These are phyloP conservation scores for Antitrichia curtipendula DNA, from an alignment of 225 moss, liverwort and hornwort species.

Conservation along the genomic window DNA sequence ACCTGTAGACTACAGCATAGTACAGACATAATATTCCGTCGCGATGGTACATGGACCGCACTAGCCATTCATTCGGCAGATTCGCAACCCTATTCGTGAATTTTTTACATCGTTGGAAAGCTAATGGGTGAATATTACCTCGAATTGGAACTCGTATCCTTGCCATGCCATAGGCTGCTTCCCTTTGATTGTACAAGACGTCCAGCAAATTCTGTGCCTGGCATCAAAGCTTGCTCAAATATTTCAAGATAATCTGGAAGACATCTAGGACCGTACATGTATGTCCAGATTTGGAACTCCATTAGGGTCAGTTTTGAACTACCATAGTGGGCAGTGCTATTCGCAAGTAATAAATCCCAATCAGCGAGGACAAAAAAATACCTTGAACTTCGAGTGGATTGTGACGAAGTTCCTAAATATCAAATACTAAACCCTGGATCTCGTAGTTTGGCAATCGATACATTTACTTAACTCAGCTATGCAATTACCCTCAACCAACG, in stretches of 20 bases:
- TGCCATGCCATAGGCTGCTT: conserved; percentile 3
- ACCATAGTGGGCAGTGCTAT: not conserved
- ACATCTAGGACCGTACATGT: not conserved
- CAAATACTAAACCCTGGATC: not conserved
- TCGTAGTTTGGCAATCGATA: not conserved
- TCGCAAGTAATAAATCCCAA: too few relatives aligned
- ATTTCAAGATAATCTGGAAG: not conserved
- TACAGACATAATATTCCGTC: too few relatives aligned
- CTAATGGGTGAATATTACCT: not conserved
- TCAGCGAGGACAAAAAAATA: not conserved
- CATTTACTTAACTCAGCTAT: not conserved
- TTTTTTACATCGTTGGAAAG: not conserved
- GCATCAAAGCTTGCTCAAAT: not conserved
- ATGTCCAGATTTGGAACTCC: not conserved
- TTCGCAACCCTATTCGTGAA: not conserved
- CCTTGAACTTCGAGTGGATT: not conserved
- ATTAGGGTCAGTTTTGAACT: not conserved
- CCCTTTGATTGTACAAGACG: not conserved
- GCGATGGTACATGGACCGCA: too few relatives aligned
- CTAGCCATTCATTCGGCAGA: too few relatives aligned
- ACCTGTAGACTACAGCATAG: too few relatives aligned
- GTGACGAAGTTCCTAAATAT: not conserved
- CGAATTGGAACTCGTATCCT: not conserved
- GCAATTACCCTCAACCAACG: not conserved
- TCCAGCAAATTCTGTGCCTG: not conserved